phyloP scores from a whole-genome alignment of 2,329 filamentous ascomycete genomes.

The Cladosporium cucumerinum region DNA sequence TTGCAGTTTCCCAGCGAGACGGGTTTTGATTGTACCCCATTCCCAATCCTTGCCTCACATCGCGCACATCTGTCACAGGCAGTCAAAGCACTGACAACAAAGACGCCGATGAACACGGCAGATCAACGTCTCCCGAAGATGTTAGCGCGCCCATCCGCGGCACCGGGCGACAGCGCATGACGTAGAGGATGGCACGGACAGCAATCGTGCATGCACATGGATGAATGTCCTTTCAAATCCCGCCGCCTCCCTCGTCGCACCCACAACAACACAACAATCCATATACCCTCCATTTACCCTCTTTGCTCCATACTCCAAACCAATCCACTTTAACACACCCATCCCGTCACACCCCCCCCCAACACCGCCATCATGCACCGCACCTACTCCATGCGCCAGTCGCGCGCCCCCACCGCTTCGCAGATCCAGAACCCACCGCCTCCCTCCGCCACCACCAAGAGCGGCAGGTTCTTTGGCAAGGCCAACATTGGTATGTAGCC shows the following conservation, averaged over 20 bases:
- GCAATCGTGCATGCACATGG: not conserved
- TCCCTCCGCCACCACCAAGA: conserved; percentile 86
- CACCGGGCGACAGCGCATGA: not conserved
- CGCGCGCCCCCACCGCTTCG: conserved; percentile 91
- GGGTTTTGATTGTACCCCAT: not conserved
- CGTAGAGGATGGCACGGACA: not conserved
- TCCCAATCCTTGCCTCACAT: not conserved
- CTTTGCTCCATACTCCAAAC: not conserved
- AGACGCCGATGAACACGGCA: not conserved
- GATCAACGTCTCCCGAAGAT: not conserved
- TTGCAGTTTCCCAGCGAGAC: not conserved
- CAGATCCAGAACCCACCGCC: conserved; percentile 89
- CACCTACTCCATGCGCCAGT: conserved; percentile 98
- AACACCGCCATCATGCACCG: conserved; percentile 71
- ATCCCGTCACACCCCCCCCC: conserved; percentile 7
- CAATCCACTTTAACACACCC: not conserved
- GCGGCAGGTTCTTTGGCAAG: conserved; percentile 82
- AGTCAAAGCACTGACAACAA: not conserved
- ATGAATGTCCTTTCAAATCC: not conserved
- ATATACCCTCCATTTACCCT: not conserved
- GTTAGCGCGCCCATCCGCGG: not conserved
- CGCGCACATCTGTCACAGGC: not conserved
- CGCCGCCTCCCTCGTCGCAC: not conserved
- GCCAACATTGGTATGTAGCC: conserved; percentile 70
- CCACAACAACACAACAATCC: not conserved